Conservation (phyloP, 2,329 filamentous ascomycete genomes). For the Fusarium sp. region DNA sequence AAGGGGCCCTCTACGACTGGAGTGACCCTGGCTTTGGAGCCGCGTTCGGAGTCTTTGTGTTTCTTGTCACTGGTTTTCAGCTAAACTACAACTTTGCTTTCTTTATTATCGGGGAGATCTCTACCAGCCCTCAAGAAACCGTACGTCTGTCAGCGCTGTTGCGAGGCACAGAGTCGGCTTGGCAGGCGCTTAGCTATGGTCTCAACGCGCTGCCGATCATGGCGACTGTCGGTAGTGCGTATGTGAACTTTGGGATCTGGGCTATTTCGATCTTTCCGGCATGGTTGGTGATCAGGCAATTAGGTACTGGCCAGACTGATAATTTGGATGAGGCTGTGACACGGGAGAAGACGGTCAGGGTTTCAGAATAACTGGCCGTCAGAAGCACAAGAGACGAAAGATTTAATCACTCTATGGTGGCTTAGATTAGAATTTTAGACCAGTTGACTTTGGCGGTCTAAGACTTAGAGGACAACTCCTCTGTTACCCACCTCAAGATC, state of each 20-base stretch:
- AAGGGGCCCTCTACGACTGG: constrained; percentile 73
- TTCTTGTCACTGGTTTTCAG: constrained; percentile 74
- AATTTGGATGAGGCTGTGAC: neutral
- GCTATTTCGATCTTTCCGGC: constrained; percentile 68
- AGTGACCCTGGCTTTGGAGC: constrained; percentile 68
- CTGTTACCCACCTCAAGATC: no score
- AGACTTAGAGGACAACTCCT: neutral
- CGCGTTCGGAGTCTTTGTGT: constrained; percentile 72
- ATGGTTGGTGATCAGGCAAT: constrained; percentile 64
- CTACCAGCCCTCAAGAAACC: constrained; percentile 68
- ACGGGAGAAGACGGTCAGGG: neutral
- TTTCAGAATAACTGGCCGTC: neutral
- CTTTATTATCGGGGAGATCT: constrained; percentile 74
- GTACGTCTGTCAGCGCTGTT: constrained; percentile 72
- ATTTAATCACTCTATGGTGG: fast-evolving
- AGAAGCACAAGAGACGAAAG: neutral
- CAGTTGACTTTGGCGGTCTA: fast-evolving
- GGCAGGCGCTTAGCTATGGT: constrained; percentile 76
- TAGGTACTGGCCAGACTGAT: neutral
- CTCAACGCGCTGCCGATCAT: constrained; percentile 70
- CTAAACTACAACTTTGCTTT: constrained; percentile 78
- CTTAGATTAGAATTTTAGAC: neutral
- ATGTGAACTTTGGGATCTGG: constrained; percentile 76
- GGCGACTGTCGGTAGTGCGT: constrained; percentile 70
- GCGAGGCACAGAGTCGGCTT: constrained; percentile 74